These are phyloP conservation scores for Solanum neorickii DNA, from an alignment of 257 asterid species.

Conservation along the genomic window DNA sequence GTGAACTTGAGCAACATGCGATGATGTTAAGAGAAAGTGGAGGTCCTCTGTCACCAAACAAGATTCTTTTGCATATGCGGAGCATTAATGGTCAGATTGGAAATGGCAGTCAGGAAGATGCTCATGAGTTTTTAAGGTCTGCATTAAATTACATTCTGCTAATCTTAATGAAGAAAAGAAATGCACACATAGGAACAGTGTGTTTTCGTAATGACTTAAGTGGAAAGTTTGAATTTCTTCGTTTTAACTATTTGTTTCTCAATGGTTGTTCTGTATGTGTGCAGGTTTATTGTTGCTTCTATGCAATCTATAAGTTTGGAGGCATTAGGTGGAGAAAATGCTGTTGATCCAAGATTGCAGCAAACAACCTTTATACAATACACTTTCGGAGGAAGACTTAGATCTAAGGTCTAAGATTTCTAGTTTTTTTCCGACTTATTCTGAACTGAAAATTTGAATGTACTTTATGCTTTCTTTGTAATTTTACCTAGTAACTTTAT, in stretches of 20 bases:
- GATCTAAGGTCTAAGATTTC: slow-evolving; percentile 53
- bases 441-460: neutral
- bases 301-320: slow-evolving; percentile 87
- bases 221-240: neutral
- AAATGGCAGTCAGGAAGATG: slow-evolving; percentile 91
- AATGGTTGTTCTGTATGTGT: neutral
- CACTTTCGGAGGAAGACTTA: slow-evolving; percentile 70
- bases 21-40: slow-evolving; percentile 49
- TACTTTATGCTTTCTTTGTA: neutral
- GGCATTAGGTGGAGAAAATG: slow-evolving; percentile 68
- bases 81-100: slow-evolving; percentile 71
- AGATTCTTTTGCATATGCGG: slow-evolving; percentile 60
- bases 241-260: neutral
- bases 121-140: slow-evolving; percentile 85
- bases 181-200: neutral
- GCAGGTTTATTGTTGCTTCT: slow-evolving; percentile 80
- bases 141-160: neutral
- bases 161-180: neutral
- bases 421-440: neutral
- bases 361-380: slow-evolving; percentile 79
- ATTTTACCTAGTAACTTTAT: neutral
- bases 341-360: slow-evolving; percentile 58
- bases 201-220: neutral
- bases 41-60: slow-evolving; percentile 57
- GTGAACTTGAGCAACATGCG: slow-evolving; percentile 75